Conservation (phyloP, 805 yeast species). For the Starmerella tilneyi region DNA sequence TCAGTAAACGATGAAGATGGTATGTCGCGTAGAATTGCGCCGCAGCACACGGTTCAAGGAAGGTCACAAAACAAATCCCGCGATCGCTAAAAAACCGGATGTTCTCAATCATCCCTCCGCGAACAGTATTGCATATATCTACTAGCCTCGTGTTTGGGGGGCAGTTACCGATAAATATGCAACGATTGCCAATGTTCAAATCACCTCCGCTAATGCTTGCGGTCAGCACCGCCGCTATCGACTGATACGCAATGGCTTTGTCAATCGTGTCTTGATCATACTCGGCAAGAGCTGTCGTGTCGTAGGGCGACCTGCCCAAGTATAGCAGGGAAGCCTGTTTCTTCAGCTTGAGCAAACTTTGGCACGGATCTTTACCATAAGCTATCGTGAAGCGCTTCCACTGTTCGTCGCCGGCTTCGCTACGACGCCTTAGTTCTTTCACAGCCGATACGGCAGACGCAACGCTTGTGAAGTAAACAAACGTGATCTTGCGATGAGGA, state of each 20-base stretch:
- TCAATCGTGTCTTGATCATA: conserved; percentile 10
- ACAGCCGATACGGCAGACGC: conserved; percentile 68
- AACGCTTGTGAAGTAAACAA: conserved; percentile 82
- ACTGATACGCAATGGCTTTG: conserved; percentile 63
- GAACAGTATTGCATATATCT: conserved; percentile 89
- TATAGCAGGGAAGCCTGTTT: conserved; percentile 96
- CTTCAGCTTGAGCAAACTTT: conserved; percentile 87
- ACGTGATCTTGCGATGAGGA: conserved; percentile 76
- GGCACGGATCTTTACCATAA: conserved; percentile 50
- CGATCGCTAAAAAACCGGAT: conserved; percentile 72
- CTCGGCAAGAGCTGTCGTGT: conserved; percentile 49
- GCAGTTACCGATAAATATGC: conserved; percentile 81
- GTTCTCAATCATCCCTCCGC: conserved; percentile 86
- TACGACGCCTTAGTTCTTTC: conserved; percentile 46
- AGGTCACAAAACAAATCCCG: conserved; percentile 88
- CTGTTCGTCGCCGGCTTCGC: conserved; percentile 28
- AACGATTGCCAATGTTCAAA: conserved; percentile 81
- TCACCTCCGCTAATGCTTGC: conserved; percentile 93
- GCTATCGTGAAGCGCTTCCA: conserved; percentile 66
- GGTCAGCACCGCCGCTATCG: conserved; percentile 96
- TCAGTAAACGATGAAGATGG: conserved; percentile 75
- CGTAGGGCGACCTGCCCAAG: conserved; percentile 80
- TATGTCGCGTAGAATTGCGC: conserved; percentile 95
- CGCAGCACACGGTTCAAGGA: conserved; percentile 93
- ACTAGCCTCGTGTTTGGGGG: conserved; percentile 82